These are phyloP conservation scores for Talaromyces stipitatus DNA, from an alignment of 495 filamentous ascomycete genomes.

Conservation along the genomic window DNA sequence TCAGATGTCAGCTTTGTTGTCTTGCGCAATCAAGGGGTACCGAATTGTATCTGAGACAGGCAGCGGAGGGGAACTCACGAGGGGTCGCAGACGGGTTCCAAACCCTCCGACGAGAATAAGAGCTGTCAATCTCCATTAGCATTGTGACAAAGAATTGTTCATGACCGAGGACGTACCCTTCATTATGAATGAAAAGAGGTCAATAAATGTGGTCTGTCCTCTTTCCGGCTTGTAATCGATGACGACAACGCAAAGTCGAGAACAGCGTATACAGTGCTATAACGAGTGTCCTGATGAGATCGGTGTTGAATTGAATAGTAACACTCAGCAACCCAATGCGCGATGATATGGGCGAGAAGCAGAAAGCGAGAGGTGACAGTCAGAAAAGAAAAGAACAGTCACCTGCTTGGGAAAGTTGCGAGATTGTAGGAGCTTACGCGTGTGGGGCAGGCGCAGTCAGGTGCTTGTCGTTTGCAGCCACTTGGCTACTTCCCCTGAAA, in stretches of 20 bases:
- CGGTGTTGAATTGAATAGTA: background rate
- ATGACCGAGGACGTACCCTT: slow-evolving; percentile 4
- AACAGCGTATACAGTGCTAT: background rate
- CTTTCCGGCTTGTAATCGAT: background rate
- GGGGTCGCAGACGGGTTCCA: slow-evolving; percentile 92
- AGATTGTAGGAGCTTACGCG: background rate
- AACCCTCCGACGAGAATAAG: slow-evolving; percentile 99
- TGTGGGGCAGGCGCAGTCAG: background rate
- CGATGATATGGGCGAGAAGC: background rate
- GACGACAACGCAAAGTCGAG: background rate
- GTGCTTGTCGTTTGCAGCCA: slow-evolving; percentile 5
- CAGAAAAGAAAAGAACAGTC: background rate
- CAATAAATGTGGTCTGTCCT: background rate
- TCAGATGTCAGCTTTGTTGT: slow-evolving; percentile 4
- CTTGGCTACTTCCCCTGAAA: background rate
- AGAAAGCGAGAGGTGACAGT: background rate
- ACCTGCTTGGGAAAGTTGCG: background rate
- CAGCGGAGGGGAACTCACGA: slow-evolving; percentile 57
- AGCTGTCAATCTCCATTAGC: slow-evolving; percentile 44
- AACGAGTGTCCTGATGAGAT: background rate
- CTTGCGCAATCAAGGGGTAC: background rate
- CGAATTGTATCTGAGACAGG: background rate
- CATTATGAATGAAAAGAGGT: background rate
- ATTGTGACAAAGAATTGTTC: background rate
- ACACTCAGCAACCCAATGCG: background rate